These are phyloP conservation scores for Gleditsia sinensis DNA, from an alignment of 306 rosid genomes.

Conservation along the genomic window DNA sequence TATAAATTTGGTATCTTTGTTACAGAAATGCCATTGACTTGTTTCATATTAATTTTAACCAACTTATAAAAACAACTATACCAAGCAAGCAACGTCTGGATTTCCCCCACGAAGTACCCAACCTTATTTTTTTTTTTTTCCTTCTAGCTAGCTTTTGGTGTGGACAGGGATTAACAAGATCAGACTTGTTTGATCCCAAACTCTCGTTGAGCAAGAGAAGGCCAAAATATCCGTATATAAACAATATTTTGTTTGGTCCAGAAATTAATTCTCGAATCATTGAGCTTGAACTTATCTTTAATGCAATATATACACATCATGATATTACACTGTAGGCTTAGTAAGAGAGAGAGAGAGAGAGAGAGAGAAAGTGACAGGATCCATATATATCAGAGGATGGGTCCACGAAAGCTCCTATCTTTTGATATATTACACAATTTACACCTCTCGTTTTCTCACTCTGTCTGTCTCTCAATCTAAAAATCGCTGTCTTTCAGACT, in stretches of 20 bases:
- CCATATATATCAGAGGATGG: conserved; percentile 35
- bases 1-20: neutral
- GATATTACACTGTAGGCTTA: neutral
- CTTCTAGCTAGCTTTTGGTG: conserved; percentile 21
- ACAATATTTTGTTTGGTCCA: neutral
- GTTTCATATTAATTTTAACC: neutral
- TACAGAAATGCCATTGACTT: neutral
- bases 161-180: conserved; percentile 29
- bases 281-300: conserved; percentile 38
- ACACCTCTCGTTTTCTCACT: conserved; percentile 21
- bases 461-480: conserved; percentile 60
- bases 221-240: conserved; percentile 6
- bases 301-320: neutral
- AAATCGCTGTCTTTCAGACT: conserved; percentile 69
- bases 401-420: conserved; percentile 44
- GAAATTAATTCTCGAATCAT: conserved; percentile 28
- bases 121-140: neutral
- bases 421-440: conserved; percentile 23
- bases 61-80: neutral
- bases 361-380: neutral
- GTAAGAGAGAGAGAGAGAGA: neutral
- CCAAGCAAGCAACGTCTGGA: conserved; percentile 26
- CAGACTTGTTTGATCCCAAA: conserved; percentile 27
- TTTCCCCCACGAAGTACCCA: conserved; percentile 23
- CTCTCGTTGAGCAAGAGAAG: conserved; percentile 8